phyloP scores from a whole-genome alignment of 495 filamentous ascomycete genomes.

The Achaetomiella virescens region DNA sequence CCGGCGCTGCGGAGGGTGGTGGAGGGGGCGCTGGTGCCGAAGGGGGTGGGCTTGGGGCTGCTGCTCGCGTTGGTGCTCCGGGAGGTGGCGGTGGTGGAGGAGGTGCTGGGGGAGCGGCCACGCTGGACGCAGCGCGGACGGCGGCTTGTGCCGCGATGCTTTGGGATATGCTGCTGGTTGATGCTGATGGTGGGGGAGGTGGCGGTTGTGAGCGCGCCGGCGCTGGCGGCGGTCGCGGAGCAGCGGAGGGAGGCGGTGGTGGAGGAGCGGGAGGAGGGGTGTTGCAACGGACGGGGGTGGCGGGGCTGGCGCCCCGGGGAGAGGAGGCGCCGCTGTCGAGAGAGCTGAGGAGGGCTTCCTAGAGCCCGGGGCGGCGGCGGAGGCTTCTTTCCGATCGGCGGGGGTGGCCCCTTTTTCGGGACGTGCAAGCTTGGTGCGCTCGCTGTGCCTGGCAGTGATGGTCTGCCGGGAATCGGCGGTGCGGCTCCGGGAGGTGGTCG shows the following conservation, averaged over 20 bases:
- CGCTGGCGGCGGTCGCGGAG: slow-evolving; percentile 48
- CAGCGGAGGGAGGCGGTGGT: slow-evolving; percentile 44
- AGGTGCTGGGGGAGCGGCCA: slow-evolving; percentile 38
- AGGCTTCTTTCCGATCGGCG: slow-evolving; percentile 62
- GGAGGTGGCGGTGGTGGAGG: slow-evolving; percentile 42
- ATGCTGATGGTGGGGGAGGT: slow-evolving; percentile 27
- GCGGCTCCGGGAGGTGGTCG: slow-evolving; percentile 53
- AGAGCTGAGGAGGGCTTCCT: slow-evolving; percentile 57
- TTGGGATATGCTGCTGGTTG: slow-evolving; percentile 25
- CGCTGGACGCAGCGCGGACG: slow-evolving; percentile 40
- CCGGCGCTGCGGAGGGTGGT: slow-evolving; percentile 29
- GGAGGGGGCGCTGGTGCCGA: slow-evolving; percentile 34
- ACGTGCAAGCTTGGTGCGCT: slow-evolving; percentile 30
- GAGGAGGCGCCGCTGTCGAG: slow-evolving; percentile 41
- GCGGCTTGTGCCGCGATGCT: slow-evolving; percentile 47
- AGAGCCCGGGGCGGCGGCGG: slow-evolving; percentile 63
- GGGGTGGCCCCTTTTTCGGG: slow-evolving; percentile 40
- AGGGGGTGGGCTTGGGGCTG: slow-evolving; percentile 32
- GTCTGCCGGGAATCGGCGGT: slow-evolving; percentile 55
- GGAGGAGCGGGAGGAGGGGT: slow-evolving; percentile 50
- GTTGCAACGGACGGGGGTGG: slow-evolving; percentile 42
- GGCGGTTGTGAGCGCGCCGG: slow-evolving; percentile 40
- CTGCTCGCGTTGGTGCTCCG: slow-evolving; percentile 26
- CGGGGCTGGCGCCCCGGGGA: slow-evolving; percentile 46
- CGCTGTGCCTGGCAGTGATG: slow-evolving; percentile 23